These are phyloP conservation scores for Rhynchosporium secalis DNA, from an alignment of 2,329 filamentous ascomycete species.

Conservation along the genomic window DNA sequence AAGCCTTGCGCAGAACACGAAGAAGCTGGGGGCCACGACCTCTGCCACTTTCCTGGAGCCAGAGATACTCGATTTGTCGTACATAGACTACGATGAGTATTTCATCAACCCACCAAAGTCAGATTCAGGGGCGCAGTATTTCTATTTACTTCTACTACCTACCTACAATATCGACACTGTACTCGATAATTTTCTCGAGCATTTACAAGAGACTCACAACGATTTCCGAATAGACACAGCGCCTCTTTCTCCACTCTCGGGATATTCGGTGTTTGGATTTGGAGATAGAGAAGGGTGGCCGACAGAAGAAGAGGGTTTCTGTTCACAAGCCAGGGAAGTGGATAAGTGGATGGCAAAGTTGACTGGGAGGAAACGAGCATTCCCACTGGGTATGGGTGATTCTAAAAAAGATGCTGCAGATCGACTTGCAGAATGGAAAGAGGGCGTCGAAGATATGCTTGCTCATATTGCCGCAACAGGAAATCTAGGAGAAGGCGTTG, in stretches of 20 bases:
- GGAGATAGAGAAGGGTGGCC: constrained; percentile 92
- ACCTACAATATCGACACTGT: constrained; percentile 96
- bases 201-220: constrained; percentile 89
- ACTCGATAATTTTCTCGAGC: constrained; percentile 81
- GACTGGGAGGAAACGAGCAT: constrained; percentile 82
- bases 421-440: constrained; percentile 74
- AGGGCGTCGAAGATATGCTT: constrained; percentile 72
- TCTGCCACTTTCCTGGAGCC: constrained; percentile 53
- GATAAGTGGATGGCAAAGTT: constrained; percentile 98
- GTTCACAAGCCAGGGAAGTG: constrained; percentile 84
- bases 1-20: constrained; percentile 48
- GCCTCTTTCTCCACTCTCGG: constrained; percentile 71
- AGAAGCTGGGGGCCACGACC: constrained; percentile 35
- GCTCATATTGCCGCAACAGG: constrained; percentile 61
- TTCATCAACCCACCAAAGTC: constrained; percentile 76
- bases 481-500: constrained; percentile 62
- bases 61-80: constrained; percentile 73
- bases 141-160: constrained; percentile 84
- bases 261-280: constrained; percentile 92
- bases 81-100: constrained; percentile 90
- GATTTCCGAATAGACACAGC: constrained; percentile 95
- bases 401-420: constrained; percentile 70
- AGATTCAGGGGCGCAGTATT: constrained; percentile 54
- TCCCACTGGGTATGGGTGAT: constrained; percentile 85
- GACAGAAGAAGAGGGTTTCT: constrained; percentile 86